phyloP scores from a whole-genome alignment of 2,329 filamentous ascomycete genomes.

The Colletotrichum euphorbiae region DNA sequence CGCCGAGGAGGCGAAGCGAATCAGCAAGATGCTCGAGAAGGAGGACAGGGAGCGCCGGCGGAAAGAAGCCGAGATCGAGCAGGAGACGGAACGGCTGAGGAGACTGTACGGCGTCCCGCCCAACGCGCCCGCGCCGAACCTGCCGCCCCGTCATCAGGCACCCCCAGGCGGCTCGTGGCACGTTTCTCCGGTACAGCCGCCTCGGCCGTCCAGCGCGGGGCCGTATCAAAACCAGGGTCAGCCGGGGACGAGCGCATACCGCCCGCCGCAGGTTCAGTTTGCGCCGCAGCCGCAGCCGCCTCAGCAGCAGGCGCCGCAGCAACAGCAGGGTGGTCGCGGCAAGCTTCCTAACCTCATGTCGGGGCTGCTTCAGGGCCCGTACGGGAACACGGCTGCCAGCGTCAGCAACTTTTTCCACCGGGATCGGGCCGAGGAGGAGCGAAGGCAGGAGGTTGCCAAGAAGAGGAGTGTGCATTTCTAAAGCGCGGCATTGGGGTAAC shows the following conservation, averaged over 20 bases:
- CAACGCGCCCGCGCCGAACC: constrained; percentile 51
- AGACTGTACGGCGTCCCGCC: constrained; percentile 70
- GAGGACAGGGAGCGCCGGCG: constrained; percentile 72
- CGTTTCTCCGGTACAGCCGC: constrained; percentile 39
- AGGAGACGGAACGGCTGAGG: constrained; percentile 85
- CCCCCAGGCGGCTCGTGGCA: constrained; percentile 27
- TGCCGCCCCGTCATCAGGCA: constrained; percentile 44
- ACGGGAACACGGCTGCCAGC: constrained; percentile 55
- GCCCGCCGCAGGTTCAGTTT: constrained; percentile 45
- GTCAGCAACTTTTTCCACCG: constrained; percentile 58
- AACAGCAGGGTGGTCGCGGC: constrained; percentile 41
- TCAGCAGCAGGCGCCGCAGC: constrained; percentile 41
- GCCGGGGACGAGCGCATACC: constrained; percentile 15
- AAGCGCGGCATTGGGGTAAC: background rate
- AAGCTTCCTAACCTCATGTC: constrained; percentile 46
- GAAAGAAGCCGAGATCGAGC: constrained; percentile 72
- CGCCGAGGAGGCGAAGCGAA: constrained; percentile 60
- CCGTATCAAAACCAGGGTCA: constrained; percentile 31
- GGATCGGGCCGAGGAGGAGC: constrained; percentile 52
- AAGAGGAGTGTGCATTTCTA: constrained; percentile 62
- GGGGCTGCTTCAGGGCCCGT: constrained; percentile 47
- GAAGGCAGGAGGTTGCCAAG: constrained; percentile 56
- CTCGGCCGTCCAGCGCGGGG: constrained; percentile 33
- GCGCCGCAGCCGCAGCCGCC: constrained; percentile 38
- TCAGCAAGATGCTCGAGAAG: constrained; percentile 73